phyloP scores from a whole-genome alignment of 164 flowering plant species.

The Akebia trifoliata region DNA sequence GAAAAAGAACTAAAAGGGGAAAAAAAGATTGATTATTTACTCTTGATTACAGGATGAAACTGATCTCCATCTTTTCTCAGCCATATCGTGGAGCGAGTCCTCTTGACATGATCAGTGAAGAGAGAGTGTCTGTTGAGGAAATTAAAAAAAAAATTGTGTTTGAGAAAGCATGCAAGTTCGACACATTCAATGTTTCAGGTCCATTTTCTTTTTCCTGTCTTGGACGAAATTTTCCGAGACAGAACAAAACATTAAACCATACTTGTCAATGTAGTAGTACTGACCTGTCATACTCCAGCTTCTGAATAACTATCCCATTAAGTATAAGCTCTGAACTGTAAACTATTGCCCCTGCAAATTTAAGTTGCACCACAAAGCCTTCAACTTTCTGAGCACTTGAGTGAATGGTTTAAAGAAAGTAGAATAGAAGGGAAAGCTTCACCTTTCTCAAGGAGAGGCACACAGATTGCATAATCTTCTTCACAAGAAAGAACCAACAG shows the following conservation, averaged over 20 bases:
- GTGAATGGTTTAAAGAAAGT: neutral
- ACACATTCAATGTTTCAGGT: too few species aligned
- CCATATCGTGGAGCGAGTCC: conserved; percentile 64
- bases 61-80: conserved; percentile 40
- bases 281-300: conserved; percentile 77
- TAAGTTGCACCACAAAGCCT: conserved; percentile 7
- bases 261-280: conserved; percentile 9
- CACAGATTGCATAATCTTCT: conserved; percentile 68
- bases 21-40: conserved; percentile 11
- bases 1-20: neutral
- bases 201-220: too few species aligned
- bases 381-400: neutral
- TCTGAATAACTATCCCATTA: conserved; percentile 89
- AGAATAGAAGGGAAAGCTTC: neutral
- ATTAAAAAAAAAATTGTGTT: neutral
- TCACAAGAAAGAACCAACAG: conserved; percentile 80
- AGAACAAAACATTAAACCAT: too few species aligned
- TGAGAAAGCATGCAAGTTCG: neutral
- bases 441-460: conserved; percentile 83
- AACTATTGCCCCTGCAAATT: conserved; percentile 61
- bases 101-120: conserved; percentile 53
- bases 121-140: conserved; percentile 47
- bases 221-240: too few species aligned
- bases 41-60: conserved; percentile 39
- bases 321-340: conserved; percentile 80